Evolutionary conservation across 495 filamentous ascomycete genomes (phyloP).

Genomic region (Aspergillus saccharolyticus): DNA sequence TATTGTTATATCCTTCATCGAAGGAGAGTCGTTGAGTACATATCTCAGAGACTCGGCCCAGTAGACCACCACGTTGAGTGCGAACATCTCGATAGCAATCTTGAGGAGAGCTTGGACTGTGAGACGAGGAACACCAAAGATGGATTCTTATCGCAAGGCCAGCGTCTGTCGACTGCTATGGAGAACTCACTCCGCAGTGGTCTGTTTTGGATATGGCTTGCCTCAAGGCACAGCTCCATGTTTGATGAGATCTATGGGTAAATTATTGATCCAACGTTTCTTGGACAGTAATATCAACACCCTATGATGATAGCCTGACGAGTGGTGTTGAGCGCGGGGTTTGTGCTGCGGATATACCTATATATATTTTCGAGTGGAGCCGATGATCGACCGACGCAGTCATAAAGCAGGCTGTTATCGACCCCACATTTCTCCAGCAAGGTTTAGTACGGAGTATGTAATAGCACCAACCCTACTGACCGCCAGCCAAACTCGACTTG

Average conservation of each 20-base stretch:
- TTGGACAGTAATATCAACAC: too few species aligned
- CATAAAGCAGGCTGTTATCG: too few species aligned
- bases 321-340: too few species aligned
- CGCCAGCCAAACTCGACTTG: neutral
- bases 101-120: constrained; percentile 29
- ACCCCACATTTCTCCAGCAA: too few species aligned
- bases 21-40: constrained; percentile 20
- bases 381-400: too few species aligned
- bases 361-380: neutral
- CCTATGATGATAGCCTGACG: too few species aligned
- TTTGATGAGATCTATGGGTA: constrained; percentile 31
- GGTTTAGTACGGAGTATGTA: too few species aligned
- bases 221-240: constrained; percentile 22
- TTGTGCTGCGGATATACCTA: too few species aligned
- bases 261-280: constrained; percentile 22
- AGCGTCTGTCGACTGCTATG: constrained; percentile 25
- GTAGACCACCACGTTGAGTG: constrained; percentile 19
- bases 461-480: too few species aligned
- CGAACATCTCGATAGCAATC: constrained; percentile 20
- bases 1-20: constrained; percentile 43
- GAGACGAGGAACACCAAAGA: constrained; percentile 20
- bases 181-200: constrained; percentile 22
- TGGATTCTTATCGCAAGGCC: constrained; percentile 10
- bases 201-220: constrained; percentile 28
- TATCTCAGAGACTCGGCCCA: constrained; percentile 20